Conservation (phyloP, 192 early-diverging fungal species). For the Gamsiella multidivaricata region DNA sequence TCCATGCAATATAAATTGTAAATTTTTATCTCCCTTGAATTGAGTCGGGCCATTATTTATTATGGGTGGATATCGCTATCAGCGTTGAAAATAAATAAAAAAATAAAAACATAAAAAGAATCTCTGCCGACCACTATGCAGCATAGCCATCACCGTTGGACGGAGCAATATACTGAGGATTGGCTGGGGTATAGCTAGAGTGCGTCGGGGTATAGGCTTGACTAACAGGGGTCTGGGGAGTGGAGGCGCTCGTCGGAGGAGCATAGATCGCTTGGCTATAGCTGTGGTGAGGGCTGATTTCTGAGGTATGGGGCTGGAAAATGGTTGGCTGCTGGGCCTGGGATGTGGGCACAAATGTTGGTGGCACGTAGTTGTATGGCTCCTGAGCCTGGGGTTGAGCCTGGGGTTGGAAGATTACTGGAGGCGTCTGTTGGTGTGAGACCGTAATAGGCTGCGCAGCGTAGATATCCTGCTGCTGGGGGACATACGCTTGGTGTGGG, state of each 20-base stretch:
- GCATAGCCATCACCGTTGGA: constrained; percentile 8
- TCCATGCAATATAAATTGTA: too few species aligned
- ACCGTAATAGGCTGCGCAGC: constrained; percentile 5
- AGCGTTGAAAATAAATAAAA: too few species aligned
- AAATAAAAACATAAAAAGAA: background rate
- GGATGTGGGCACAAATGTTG: constrained; percentile 6
- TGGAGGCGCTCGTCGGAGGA: background rate
- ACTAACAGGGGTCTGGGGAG: background rate
- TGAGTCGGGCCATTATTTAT: too few species aligned
- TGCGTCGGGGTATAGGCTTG: constrained; percentile 1
- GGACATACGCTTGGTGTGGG: constrained; percentile 6
- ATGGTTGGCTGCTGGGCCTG: constrained; percentile 7
- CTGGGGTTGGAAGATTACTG: constrained; percentile 5
- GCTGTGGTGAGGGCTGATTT: background rate
- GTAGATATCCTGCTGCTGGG: constrained; percentile 7
- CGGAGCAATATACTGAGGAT: constrained; percentile 18
- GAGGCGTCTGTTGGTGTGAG: background rate
- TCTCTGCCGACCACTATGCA: background rate
- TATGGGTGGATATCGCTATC: too few species aligned
- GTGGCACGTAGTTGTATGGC: constrained; percentile 13
- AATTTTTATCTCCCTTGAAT: too few species aligned
- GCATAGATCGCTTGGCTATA: constrained; percentile 13
- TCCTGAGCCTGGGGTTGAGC: background rate
- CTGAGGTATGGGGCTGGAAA: constrained; percentile 20
- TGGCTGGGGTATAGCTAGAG: background rate